These are phyloP conservation scores for Cynanchum wilfordii DNA, from an alignment of 257 asterid species.

Conservation along the genomic window DNA sequence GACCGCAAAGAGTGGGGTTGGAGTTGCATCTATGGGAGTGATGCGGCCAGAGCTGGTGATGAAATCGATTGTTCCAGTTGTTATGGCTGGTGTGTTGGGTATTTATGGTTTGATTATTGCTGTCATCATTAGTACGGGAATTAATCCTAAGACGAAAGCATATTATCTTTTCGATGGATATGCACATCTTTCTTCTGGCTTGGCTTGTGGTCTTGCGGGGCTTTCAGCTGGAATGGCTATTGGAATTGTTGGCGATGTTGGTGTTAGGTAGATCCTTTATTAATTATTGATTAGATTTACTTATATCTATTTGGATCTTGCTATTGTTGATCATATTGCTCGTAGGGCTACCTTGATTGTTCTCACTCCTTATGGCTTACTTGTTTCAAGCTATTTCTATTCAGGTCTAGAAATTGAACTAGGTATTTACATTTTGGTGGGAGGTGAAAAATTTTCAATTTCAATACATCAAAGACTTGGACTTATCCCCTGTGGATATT, in stretches of 20 bases:
- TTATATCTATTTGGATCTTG: neutral
- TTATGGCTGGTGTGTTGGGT: conserved; percentile 92
- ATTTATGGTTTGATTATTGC: conserved; percentile 76
- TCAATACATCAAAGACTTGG: neutral
- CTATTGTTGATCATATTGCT: neutral
- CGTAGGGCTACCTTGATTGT: neutral
- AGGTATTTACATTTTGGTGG: neutral
- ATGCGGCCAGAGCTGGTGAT: conserved; percentile 86
- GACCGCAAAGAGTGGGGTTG: conserved; percentile 84
- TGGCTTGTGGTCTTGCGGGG: conserved; percentile 79
- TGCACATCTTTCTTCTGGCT: conserved; percentile 79
- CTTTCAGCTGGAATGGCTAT: conserved; percentile 89
- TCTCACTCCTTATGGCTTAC: neutral
- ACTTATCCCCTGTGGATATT: neutral
- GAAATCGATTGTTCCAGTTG: conserved; percentile 83
- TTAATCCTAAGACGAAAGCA: conserved; percentile 73
- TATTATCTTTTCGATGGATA: conserved; percentile 82
- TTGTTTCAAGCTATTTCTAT: neutral
- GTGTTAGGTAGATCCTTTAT: conserved; percentile 53
- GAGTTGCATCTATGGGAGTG: conserved; percentile 89
- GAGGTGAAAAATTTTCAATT: neutral
- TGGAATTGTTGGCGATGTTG: conserved; percentile 87
- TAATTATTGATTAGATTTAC: neutral
- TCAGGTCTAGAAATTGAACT: neutral
- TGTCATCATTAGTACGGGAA: conserved; percentile 80